Evolutionary conservation across 352 stramenopile species (phyloP).

Genomic region (Globisporangium iwayamae): DNA sequence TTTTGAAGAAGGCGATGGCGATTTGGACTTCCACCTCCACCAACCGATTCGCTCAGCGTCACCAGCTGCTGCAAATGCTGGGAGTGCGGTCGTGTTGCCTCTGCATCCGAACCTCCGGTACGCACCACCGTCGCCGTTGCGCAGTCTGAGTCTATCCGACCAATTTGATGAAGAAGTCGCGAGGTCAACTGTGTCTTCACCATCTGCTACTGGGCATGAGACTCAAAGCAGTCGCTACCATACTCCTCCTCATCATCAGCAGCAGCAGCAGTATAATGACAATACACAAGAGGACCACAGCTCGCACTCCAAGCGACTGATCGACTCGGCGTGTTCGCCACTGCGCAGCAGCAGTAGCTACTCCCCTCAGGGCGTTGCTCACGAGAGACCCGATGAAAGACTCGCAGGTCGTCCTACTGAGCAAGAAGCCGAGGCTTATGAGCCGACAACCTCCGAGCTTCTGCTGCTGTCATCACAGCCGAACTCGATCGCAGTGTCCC

Average conservation of each 20-base stretch:
- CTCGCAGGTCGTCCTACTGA: not conserved
- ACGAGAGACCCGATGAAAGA: not conserved
- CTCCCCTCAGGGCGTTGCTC: not conserved
- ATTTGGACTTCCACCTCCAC: constrained; percentile 7
- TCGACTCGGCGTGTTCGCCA: constrained; percentile 30
- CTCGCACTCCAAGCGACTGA: constrained; percentile 7
- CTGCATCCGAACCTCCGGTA: constrained; percentile 9
- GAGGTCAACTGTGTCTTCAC: not conserved
- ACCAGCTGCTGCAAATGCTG: not conserved
- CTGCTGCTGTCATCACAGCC: not conserved
- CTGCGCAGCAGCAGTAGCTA: constrained; percentile 4
- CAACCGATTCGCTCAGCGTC: constrained; percentile 5
- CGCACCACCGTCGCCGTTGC: not conserved
- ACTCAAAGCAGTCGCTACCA: not conserved
- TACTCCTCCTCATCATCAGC: not conserved
- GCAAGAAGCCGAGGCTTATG: not conserved
- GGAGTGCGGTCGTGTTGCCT: not conserved
- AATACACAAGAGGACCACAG: not conserved
- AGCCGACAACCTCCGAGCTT: not conserved
- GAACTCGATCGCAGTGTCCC: not conserved
- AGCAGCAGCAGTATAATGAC: not conserved
- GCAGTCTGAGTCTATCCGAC: not conserved
- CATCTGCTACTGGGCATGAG: not conserved
- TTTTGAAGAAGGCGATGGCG: not conserved
- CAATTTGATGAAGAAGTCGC: constrained; percentile 5